Conservation (phyloP, 2,329 filamentous ascomycete species). For the Corniculantispora saksenae region DNA sequence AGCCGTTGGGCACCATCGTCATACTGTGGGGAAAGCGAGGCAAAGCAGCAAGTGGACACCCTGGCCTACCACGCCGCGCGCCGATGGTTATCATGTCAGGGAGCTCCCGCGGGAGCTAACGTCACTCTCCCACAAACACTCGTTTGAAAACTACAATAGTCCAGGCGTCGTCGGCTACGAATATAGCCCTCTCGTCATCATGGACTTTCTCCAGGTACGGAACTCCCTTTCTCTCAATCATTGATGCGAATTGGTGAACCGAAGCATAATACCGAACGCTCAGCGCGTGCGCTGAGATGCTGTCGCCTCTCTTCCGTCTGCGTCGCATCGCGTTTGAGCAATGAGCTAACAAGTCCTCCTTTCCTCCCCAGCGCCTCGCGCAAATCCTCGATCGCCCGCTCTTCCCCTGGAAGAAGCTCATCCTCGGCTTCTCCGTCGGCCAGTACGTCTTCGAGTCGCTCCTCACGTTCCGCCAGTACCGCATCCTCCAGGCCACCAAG, state of each 20-base stretch:
- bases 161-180: slow-evolving; percentile 16
- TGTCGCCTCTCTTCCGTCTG: background rate
- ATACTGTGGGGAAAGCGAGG: slow-evolving; percentile 1
- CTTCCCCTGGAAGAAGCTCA: slow-evolving; percentile 97
- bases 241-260: background rate
- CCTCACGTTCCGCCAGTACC: slow-evolving; percentile 87
- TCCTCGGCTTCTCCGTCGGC: slow-evolving; percentile 89
- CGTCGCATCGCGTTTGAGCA: no score
- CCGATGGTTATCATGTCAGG: background rate
- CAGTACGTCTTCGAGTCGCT: slow-evolving; percentile 90
- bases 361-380: slow-evolving; percentile 66
- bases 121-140: background rate
- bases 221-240: background rate
- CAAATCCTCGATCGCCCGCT: slow-evolving; percentile 84
- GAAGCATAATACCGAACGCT: background rate
- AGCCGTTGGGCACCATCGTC: background rate
- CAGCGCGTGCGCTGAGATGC: background rate
- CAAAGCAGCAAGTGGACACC: slow-evolving; percentile 15
- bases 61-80: slow-evolving; percentile 6
- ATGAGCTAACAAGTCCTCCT: background rate
- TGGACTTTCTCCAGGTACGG: slow-evolving; percentile 50
- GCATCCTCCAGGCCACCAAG: slow-evolving; percentile 75
- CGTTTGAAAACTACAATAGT: background rate
- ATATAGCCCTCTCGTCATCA: slow-evolving; percentile 25
- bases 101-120: background rate